phyloP scores from a whole-genome alignment of 2,329 filamentous ascomycete genomes.

The Talaromyces sp. region DNA sequence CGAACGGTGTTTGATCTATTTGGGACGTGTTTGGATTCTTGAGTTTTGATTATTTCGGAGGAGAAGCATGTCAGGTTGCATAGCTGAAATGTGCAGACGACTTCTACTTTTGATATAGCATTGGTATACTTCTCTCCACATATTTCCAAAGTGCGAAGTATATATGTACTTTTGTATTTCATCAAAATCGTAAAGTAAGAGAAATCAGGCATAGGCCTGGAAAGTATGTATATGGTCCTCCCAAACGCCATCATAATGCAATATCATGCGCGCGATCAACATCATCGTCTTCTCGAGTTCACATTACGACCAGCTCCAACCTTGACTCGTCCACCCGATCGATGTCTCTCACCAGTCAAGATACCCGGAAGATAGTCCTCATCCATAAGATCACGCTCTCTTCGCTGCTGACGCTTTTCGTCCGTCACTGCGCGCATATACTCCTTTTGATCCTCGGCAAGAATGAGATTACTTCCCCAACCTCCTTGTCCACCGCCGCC shows the following conservation, averaged over 20 bases:
- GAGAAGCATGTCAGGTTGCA: neutral
- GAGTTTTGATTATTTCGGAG: neutral
- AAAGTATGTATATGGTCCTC: conserved; percentile 4
- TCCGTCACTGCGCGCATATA: conserved; percentile 65
- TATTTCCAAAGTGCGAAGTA: neutral
- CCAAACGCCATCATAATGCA: conserved; percentile 21
- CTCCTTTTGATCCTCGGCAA: conserved; percentile 96
- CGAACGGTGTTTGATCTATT: conserved; percentile 39
- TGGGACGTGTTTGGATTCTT: conserved; percentile 19
- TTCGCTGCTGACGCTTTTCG: conserved; percentile 58
- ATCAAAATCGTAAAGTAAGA: neutral
- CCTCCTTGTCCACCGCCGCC: conserved; percentile 74
- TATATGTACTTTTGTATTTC: neutral
- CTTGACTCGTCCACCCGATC: conserved; percentile 64
- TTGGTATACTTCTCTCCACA: neutral
- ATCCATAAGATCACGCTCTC: conserved; percentile 85
- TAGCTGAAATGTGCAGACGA: neutral
- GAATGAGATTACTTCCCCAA: conserved; percentile 80
- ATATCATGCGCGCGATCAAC: conserved; percentile 6
- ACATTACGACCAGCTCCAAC: conserved; percentile 84
- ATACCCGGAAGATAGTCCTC: conserved; percentile 87
- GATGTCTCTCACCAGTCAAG: conserved; percentile 72
- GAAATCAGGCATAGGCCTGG: neutral
- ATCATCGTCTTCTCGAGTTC: conserved; percentile 50
- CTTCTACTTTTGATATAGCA: neutral